phyloP scores from a whole-genome alignment of 352 stramenopile species.

The Pythium dissimile region DNA sequence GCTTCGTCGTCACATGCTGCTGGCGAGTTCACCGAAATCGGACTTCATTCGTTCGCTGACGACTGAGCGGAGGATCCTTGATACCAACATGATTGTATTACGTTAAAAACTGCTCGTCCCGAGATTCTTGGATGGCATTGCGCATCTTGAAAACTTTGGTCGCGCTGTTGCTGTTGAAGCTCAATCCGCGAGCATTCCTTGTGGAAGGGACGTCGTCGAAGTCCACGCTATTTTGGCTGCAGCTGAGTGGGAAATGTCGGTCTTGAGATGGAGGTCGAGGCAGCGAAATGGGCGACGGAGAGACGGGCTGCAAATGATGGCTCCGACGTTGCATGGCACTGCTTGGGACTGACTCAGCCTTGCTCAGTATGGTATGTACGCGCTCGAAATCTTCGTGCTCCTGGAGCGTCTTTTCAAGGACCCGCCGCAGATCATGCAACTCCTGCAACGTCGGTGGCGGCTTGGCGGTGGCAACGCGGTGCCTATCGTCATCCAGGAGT shows the following conservation, averaged over 20 bases:
- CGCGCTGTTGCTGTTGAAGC: not conserved
- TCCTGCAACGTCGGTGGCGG: slow-evolving; percentile 56
- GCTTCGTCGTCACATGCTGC: slow-evolving; percentile 24
- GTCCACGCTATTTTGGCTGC: no score
- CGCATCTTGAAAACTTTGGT: slow-evolving; percentile 67
- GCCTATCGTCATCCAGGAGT: slow-evolving; percentile 69
- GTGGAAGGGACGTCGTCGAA: no score
- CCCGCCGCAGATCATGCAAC: slow-evolving; percentile 52
- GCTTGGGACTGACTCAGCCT: not conserved
- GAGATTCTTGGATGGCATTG: slow-evolving; percentile 58
- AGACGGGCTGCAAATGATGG: not conserved
- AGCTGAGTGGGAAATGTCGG: not conserved
- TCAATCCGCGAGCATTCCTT: not conserved
- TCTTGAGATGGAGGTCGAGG: not conserved
- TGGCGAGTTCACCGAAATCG: slow-evolving; percentile 61
- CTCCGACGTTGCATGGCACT: not conserved
- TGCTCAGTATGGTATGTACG: slow-evolving; percentile 16
- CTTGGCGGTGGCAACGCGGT: slow-evolving; percentile 30
- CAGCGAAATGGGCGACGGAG: not conserved
- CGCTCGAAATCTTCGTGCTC: slow-evolving; percentile 30
- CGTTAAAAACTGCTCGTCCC: slow-evolving; percentile 70
- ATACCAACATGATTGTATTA: slow-evolving; percentile 20
- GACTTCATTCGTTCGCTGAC: slow-evolving; percentile 39
- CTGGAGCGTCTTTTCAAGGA: slow-evolving; percentile 60
- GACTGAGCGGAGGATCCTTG: slow-evolving; percentile 4